Evolutionary conservation across 208 protist genomes (phyloP), one percentile per base, ranked within the genome.

Genomic region (Borovskyia barvae): DNA sequence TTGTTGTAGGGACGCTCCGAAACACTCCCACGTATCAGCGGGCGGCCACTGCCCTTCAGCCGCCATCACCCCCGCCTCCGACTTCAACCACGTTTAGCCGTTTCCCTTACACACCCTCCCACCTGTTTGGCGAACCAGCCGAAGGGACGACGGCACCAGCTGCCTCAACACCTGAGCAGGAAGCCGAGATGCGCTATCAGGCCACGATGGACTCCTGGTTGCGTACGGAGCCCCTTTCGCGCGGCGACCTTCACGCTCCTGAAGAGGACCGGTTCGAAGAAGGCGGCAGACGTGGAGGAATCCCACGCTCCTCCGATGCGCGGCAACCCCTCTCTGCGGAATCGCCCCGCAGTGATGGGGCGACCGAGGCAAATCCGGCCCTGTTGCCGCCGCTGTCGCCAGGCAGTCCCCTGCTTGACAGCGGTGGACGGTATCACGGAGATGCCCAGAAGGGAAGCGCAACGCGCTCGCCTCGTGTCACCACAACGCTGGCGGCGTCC

Each of bases 181-280:
- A 58, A 17, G 24, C 45, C 12, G 62, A 69, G 35, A 42, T 19
- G 14, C 62, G 53, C 35, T 55, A 61, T 40, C 42, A 55, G 32
- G 32, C 35, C 20, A 69, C 52, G 11, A 69, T 69, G 42, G 62
- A 69, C 28, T 61, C 62, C 49, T 69, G 62, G 62, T 30, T 69
- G 6, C 50, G 41, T 22, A 51, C 51, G 8, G 26, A 40, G 2
- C 35, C 42, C 11, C 30, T 50, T 15, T 3, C n/a, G 2, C 41
- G 17, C 42, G 54, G 29, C 41, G 50, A 32, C 30, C 39, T 41
- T 9, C 24, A n/a, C n/a, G n/a, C n/a, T n/a, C n/a, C n/a, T n/a
- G n/a, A n/a, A n/a, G n/a, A n/a, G n/a, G n/a, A n/a, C n/a, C n/a
- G n/a, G n/a, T n/a, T n/a, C n/a, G n/a, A n/a, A n/a, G n/a, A n/a